Conservation (phyloP, 2,329 filamentous ascomycete species). For the Exutisphaerella laricina region DNA sequence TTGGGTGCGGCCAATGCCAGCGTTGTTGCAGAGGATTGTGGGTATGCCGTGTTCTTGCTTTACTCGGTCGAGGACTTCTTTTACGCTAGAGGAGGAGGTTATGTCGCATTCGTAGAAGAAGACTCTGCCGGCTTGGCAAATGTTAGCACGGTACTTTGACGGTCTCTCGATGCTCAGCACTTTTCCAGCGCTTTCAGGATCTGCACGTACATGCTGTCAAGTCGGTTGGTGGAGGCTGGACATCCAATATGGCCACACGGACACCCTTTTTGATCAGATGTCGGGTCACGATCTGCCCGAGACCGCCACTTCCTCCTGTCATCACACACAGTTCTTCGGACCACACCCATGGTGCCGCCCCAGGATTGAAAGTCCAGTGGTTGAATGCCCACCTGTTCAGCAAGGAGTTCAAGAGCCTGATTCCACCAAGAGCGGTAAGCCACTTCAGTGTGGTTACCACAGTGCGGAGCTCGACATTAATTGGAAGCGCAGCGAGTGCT, state of each 20-base stretch:
- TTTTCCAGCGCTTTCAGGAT: no score
- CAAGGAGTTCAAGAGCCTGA: conserved; percentile 18
- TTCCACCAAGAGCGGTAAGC: conserved; percentile 28
- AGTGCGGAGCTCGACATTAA: conserved; percentile 22
- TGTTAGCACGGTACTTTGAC: no score
- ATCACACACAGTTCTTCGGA: conserved; percentile 28
- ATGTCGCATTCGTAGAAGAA: conserved; percentile 42
- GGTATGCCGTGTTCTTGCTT: conserved; percentile 38
- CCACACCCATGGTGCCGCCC: conserved; percentile 28
- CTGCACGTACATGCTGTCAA: conserved; percentile 8
- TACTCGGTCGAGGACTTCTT: conserved; percentile 36
- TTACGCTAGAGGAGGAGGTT: conserved; percentile 43
- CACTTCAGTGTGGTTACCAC: conserved; percentile 23
- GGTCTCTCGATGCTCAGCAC: no score
- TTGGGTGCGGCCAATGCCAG: conserved; percentile 42
- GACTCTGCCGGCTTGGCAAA: conserved; percentile 21
- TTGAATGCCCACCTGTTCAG: conserved; percentile 25
- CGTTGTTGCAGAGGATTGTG: conserved; percentile 46
- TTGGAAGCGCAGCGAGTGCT: conserved; percentile 16
- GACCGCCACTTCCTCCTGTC: conserved; percentile 31
- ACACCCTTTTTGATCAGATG: conserved; percentile 31
- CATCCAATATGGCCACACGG: conserved; percentile 34
- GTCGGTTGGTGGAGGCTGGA: conserved; percentile 33
- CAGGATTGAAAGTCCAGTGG: conserved; percentile 31
- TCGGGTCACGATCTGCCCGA: conserved; percentile 31